Base-by-base conservation (phyloP, 305 asterid species). In the Ajuga reptans region DNA sequence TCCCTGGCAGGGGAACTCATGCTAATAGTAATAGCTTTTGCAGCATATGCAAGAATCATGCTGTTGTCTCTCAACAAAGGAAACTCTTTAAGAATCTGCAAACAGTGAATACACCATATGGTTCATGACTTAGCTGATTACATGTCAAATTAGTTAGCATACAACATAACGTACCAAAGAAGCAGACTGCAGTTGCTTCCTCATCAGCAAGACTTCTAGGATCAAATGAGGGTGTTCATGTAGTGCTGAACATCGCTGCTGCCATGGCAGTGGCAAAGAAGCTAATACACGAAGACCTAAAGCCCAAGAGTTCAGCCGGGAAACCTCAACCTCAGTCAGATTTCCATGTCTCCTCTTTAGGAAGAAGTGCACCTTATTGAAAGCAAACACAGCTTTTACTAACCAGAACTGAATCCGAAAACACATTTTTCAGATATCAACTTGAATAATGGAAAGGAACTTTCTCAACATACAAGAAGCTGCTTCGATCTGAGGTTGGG, bases 211-310 rank as follows among this genome's bases (percentile, higher is more conserved):
- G 75, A 93, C 99, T 81, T 93, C 99, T 54, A 93, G 77, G 80
- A 93, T 91, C 86, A 93, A 82, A 72, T 82, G 97, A 77, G 99
- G 99, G 80, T 93, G 96, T 81, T 87, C 99, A 36, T 93, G 99
- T 60, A 93, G 79, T 70, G 97, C 84, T 71, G 99, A 93, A 79
- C 97, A 93, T 80, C 95, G 87, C 76, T 93, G 97, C 78, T 93
- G 99, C 99, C 97, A 93, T 59, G 96, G 97, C 66, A 91, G 83
- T 68, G 99, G 99, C 82, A 93, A 80, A 63, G 91, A 82, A 75
- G 96, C 95, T 82, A 93, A 84, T 66, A 91, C 97, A 76, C 96
- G 97, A 78, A 93, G 96, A 68, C 99, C 99, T 82, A 93, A 84
- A 62, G 99, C 99, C 99, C 99, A 93, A 46, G 95, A 82, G 71